Conservation (phyloP, 1,284 basidiomycete genomes). For the Marasmius oreades region DNA sequence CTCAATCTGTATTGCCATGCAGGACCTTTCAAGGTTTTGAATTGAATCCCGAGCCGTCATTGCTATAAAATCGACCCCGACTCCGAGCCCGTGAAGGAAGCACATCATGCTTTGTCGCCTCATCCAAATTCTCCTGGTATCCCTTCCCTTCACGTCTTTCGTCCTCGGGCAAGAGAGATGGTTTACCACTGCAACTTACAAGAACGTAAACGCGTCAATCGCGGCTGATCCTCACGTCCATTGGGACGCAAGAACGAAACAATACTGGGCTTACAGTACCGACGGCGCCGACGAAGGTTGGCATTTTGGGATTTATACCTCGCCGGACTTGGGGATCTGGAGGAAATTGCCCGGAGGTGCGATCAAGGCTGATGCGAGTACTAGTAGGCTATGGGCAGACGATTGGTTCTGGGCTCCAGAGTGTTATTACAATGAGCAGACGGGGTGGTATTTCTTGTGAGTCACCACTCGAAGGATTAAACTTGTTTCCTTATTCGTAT, state of each 20-base stretch:
- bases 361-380: constrained; percentile 4
- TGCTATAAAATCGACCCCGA: too few relatives aligned
- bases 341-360: constrained; percentile 6
- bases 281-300: constrained; percentile 11
- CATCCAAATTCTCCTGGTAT: not conserved
- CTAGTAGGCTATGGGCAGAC: constrained; percentile 4
- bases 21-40: too few relatives aligned
- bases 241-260: constrained; percentile 1
- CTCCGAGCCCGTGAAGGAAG: too few relatives aligned
- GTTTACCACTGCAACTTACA: constrained; percentile 4
- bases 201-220: constrained; percentile 1
- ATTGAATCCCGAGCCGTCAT: too few relatives aligned
- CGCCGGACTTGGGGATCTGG: constrained; percentile 7
- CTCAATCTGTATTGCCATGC: too few relatives aligned
- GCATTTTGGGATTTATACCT: constrained; percentile 8
- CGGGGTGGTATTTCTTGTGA: constrained; percentile 2
- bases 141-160: not conserved
- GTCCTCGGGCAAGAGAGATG: not conserved
- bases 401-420: constrained; percentile 11
- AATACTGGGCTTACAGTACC: constrained; percentile 6
- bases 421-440: constrained; percentile 4
- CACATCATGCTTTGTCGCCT: not conserved
- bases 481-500: not conserved
- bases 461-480: not conserved
- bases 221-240: constrained; percentile 9